Evolutionary conservation across 2,329 filamentous ascomycete species (phyloP), one percentile per base, ranked within the genome.

Genomic region (Parastagonospora nodorum): DNA sequence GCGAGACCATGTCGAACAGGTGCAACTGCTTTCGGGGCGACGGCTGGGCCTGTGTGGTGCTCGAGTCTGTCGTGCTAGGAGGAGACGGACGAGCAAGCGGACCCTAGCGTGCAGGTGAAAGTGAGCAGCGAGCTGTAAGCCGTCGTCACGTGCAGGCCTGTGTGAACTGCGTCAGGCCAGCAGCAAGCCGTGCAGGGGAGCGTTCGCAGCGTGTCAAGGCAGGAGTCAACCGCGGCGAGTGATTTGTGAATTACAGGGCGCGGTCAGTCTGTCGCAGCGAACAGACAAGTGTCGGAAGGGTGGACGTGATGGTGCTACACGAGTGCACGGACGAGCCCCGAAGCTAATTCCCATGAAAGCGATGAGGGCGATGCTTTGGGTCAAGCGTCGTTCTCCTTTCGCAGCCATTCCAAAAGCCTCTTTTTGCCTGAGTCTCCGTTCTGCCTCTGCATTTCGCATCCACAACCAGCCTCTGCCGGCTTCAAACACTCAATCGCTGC

Each of bases 1-100:
- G 58, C 51, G 50, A 53, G 51, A 50, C 53, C 53, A 60, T 56
- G 65, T 62, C 61, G 55, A 65, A 61, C 60, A 57, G 61, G 58
- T 64, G 58, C 58, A 51, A 62, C 60, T 49, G 38, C 38, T 28
- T 24, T 36, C 10, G 42, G 42, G 41, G 45, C 51, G 41, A 31
- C 41, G 41, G 45, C 28, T 33, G 38, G 38, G 30, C 28, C 16
- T 28, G 30, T 12, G 27, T 46, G 42, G 47, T 30, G 38, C 35
- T 24, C 19, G 19, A 24, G 19, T 24, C 19, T 24, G 19, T 24
- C 19, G 19, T 24, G 19, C 19, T 24, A 24, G 19, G 19, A 24
- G 19, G 19, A 24, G 19, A 3, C 19, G 19, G 19, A 24, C 19
- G 19, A 24, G 19, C 19, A 24, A 24, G 19, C 19, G 19, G 19